These are phyloP conservation scores for Isatis tinctoria DNA, from an alignment of 345 rosid genomes.

Conservation along the genomic window DNA sequence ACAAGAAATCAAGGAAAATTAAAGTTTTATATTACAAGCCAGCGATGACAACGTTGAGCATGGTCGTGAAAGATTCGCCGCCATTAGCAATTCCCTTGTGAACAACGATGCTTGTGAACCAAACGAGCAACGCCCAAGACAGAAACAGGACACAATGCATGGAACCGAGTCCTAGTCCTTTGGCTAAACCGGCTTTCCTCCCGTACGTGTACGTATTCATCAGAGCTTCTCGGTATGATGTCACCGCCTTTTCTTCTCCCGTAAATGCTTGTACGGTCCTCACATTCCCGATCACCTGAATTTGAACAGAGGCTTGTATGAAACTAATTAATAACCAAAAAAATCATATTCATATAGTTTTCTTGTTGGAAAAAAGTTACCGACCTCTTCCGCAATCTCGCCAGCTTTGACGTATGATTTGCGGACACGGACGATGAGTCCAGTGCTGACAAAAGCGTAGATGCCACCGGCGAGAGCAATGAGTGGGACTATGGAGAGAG, in stretches of 20 bases:
- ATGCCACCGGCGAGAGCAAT: slow-evolving; percentile 91
- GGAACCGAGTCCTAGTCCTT: slow-evolving; percentile 90
- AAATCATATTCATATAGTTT: background rate
- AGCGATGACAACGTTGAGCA: slow-evolving; percentile 94
- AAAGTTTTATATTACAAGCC: slow-evolving; percentile 62
- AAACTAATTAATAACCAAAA: slow-evolving; percentile 26
- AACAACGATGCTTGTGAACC: slow-evolving; percentile 83
- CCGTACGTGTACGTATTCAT: slow-evolving; percentile 71
- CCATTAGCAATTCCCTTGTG: slow-evolving; percentile 83
- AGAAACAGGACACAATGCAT: slow-evolving; percentile 72
- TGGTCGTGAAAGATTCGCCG: slow-evolving; percentile 92
- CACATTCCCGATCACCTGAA: slow-evolving; percentile 89
- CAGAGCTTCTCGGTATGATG: slow-evolving; percentile 63
- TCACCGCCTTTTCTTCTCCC: slow-evolving; percentile 85
- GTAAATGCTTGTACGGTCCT: slow-evolving; percentile 96
- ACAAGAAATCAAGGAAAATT: background rate
- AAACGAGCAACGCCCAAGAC: slow-evolving; percentile 92
- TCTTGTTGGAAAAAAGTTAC: background rate
- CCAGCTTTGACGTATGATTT: slow-evolving; percentile 92
- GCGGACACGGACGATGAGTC: slow-evolving; percentile 71
- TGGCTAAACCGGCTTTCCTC: slow-evolving; percentile 75
- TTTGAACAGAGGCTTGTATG: background rate
- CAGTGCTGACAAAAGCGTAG: slow-evolving; percentile 76
- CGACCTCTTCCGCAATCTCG: slow-evolving; percentile 95
- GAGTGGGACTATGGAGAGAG: slow-evolving; percentile 85